phyloP scores from a whole-genome alignment of 2,329 filamentous ascomycete genomes.

The Botryotinia narcissicola region DNA sequence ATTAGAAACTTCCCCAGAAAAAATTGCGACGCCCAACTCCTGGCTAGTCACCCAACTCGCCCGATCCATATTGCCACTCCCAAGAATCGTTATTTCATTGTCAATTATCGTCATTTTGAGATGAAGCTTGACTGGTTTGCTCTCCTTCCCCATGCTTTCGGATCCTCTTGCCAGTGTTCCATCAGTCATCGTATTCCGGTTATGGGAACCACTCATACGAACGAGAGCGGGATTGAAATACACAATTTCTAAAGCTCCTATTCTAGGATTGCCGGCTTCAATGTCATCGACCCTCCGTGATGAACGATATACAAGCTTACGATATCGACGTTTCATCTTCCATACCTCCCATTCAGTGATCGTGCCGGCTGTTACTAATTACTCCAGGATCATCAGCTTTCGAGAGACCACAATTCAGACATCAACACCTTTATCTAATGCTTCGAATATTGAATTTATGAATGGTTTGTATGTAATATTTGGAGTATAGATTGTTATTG shows the following conservation, averaged over 20 bases:
- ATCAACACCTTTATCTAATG: slow-evolving; percentile 63
- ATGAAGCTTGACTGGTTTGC: slow-evolving; percentile 68
- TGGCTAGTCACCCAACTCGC: slow-evolving; percentile 87
- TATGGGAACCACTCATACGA: not conserved
- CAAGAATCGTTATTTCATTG: slow-evolving; percentile 63
- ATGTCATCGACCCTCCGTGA: slow-evolving; percentile 21
- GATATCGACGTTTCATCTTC: slow-evolving; percentile 56
- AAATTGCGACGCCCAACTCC: slow-evolving; percentile 67
- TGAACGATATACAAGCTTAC: slow-evolving; percentile 32
- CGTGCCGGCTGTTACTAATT: slow-evolving; percentile 75
- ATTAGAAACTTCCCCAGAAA: slow-evolving; percentile 42
- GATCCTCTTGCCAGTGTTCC: not conserved
- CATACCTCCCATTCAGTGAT: slow-evolving; percentile 65
- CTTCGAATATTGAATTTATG: slow-evolving; percentile 57
- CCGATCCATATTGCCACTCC: slow-evolving; percentile 80
- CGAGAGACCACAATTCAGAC: slow-evolving; percentile 66
- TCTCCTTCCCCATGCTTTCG: slow-evolving; percentile 35
- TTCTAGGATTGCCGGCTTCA: not conserved
- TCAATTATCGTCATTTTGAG: slow-evolving; percentile 77
- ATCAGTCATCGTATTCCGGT: not conserved
- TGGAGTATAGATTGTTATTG: slow-evolving; percentile 70
- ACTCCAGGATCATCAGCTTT: slow-evolving; percentile 73
- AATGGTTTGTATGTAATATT: slow-evolving; percentile 71
- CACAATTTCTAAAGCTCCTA: slow-evolving; percentile 31
- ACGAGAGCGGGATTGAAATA: slow-evolving; percentile 33